A percentile compares a stretch with the other conserved stretches of the same genome.
Evolutionary conservation across 768 basidiomycete species (phyloP).

Genomic region (Cubamyces lactineus): DNA sequence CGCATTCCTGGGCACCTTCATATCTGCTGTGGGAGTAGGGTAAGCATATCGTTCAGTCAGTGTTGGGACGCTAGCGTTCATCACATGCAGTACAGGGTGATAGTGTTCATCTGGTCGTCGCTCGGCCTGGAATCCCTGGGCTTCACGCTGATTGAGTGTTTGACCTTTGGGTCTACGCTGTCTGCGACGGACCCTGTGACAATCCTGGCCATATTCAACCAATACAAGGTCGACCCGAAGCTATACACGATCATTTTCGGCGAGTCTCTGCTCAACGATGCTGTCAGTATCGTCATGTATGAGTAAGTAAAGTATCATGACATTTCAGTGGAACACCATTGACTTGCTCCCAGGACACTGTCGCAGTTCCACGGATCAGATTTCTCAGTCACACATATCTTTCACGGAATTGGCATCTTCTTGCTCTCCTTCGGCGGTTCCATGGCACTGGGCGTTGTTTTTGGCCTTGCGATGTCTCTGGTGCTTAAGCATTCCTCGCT

Average conservation of each 20-base stretch:
- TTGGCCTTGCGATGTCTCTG: constrained; percentile 89
- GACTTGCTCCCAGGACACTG: constrained; percentile 63
- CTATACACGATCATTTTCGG: constrained; percentile 97
- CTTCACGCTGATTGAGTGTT: constrained; percentile 86
- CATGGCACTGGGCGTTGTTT: constrained; percentile 90
- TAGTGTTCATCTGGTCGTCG: constrained; percentile 94
- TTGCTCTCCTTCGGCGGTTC: constrained; percentile 93
- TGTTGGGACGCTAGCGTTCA: constrained; percentile 38
- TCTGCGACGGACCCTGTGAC: constrained; percentile 99
- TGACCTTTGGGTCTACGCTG: constrained; percentile 94
- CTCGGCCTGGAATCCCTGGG: constrained; percentile 89
- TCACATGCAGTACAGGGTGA: constrained; percentile 67
- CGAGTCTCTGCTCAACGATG: constrained; percentile 95
- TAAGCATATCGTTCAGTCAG: constrained; percentile 45
- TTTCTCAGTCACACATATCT: constrained; percentile 84
- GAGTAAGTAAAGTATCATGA: constrained; percentile 73
- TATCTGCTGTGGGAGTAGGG: constrained; percentile 96
- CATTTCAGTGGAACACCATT: not conserved
- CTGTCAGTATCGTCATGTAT: constrained; percentile 99
- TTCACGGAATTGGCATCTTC: constrained; percentile 98
- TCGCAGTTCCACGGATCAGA: constrained; percentile 90
- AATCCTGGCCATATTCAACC: constrained; percentile 97
- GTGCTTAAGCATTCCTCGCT: constrained; percentile 94
- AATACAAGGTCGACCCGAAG: constrained; percentile 98
- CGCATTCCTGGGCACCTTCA: constrained; percentile 94